Evolutionary conservation across 352 stramenopile genomes (phyloP).

Genomic region (Saprolegnia diclina): DNA sequence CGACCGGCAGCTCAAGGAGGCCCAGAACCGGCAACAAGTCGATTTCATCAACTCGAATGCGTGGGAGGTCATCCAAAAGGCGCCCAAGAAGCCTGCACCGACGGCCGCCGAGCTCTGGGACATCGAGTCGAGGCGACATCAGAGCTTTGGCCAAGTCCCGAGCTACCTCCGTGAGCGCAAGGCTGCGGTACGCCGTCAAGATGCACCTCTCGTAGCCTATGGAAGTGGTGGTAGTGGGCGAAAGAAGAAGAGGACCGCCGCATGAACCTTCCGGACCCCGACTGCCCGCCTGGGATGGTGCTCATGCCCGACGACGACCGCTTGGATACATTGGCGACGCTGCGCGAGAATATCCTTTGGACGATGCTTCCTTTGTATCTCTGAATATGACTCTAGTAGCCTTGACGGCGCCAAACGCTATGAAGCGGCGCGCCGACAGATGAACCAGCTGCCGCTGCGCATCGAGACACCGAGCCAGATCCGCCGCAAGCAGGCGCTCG

Average conservation of each 20-base stretch:
- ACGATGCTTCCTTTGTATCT: conserved; percentile 8
- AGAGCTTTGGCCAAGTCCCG: conserved; percentile 59
- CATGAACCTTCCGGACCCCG: conserved; percentile 65
- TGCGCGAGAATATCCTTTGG: conserved; percentile 42
- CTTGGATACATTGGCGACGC: conserved; percentile 53
- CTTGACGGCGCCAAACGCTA: conserved; percentile 22
- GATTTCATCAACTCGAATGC: conserved; percentile 71
- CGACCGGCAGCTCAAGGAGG: conserved; percentile 38
- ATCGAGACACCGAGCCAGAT: conserved; percentile 81
- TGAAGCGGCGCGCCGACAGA: conserved; percentile 50
- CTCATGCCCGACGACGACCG: conserved; percentile 76
- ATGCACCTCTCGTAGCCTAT: not conserved
- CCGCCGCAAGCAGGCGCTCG: conserved; percentile 71
- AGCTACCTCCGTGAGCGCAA: conserved; percentile 66
- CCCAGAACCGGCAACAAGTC: conserved; percentile 52
- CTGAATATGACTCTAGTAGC: not conserved
- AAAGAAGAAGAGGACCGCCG: conserved; percentile 75
- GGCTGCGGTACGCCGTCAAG: conserved; percentile 23
- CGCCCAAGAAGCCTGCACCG: conserved; percentile 28
- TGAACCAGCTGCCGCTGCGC: conserved; percentile 72
- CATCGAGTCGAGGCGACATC: conserved; percentile 30
- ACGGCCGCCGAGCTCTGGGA: conserved; percentile 23
- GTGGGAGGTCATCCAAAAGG: conserved; percentile 66
- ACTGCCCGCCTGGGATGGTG: conserved; percentile 83
- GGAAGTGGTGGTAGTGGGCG: conserved; percentile 52